Conservation (phyloP, 1,284 basidiomycete species). For the Ganoderma lingzhi region DNA sequence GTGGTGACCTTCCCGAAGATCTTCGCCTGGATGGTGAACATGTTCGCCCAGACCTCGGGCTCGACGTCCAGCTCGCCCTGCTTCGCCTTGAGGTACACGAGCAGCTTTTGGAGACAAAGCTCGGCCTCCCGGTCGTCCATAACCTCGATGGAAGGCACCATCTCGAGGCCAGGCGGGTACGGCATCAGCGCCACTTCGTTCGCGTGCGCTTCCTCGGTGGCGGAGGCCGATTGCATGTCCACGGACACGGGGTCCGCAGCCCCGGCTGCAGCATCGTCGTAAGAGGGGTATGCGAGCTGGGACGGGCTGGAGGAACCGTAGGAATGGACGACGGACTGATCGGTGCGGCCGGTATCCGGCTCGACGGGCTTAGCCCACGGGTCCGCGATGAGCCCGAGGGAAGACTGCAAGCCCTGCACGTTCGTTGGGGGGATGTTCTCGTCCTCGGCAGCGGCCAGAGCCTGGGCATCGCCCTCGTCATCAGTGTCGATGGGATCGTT, state of each 20-base stretch:
- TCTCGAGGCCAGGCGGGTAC: background rate
- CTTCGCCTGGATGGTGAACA: slow-evolving; percentile 27
- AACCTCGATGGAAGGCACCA: slow-evolving; percentile 11
- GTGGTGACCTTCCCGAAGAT: slow-evolving; percentile 24
- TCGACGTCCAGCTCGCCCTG: slow-evolving; percentile 21
- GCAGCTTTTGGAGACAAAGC: slow-evolving; percentile 25
- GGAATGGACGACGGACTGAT: slow-evolving; percentile 8
- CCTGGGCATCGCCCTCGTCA: slow-evolving; percentile 14
- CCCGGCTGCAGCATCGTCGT: background rate
- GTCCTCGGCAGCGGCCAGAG: slow-evolving; percentile 4
- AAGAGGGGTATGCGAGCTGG: slow-evolving; percentile 18
- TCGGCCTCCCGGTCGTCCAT: slow-evolving; percentile 24
- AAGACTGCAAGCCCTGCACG: slow-evolving; percentile 19
- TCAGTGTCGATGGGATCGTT: slow-evolving; percentile 16
- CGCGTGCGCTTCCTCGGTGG: background rate
- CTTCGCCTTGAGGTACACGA: slow-evolving; percentile 25
- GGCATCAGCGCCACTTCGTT: background rate
- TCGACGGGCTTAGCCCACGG: slow-evolving; percentile 17
- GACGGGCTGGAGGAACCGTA: slow-evolving; percentile 2
- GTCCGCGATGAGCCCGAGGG: slow-evolving; percentile 16
- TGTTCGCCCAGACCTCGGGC: slow-evolving; percentile 19
- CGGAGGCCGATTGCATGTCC: slow-evolving; percentile 3
- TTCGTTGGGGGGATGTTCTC: slow-evolving; percentile 9
- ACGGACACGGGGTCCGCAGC: background rate
- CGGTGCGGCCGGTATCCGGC: slow-evolving; percentile 9